Conservation (phyloP, 192 early-diverging fungal species). For the Coemansia sp. region DNA sequence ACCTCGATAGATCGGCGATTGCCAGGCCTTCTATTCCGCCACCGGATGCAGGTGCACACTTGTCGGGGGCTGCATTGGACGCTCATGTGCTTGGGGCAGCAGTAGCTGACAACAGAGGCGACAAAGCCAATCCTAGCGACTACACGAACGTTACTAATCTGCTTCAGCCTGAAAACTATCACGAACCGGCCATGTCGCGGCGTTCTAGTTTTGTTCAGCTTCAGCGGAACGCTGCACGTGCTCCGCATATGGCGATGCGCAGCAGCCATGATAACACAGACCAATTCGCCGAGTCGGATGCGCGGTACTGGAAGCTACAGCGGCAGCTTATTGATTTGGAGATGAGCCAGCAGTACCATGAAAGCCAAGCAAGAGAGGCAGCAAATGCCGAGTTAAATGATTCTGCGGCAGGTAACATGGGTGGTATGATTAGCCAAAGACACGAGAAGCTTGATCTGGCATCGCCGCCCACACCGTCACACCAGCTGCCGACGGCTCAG, state of each 20-base stretch:
- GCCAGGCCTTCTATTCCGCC: not conserved
- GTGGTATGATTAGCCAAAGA: not conserved
- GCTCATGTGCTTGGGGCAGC: not conserved
- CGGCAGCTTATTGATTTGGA: slow-evolving; percentile 52
- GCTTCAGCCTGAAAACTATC: slow-evolving; percentile 44
- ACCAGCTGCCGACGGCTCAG: slow-evolving; percentile 1
- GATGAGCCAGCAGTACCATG: slow-evolving; percentile 37
- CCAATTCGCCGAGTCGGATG: slow-evolving; percentile 50
- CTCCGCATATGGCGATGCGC: slow-evolving; percentile 13
- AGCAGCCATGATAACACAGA: slow-evolving; percentile 13
- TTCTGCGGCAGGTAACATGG: not conserved
- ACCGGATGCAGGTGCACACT: not conserved
- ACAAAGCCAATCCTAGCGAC: not conserved
- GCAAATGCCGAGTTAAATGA: not conserved
- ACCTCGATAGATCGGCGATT: not conserved
- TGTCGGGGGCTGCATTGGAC: not conserved
- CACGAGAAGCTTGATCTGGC: slow-evolving; percentile 19
- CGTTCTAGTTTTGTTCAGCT: slow-evolving; percentile 48
- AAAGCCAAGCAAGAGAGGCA: not conserved
- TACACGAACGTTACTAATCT: slow-evolving; percentile 16
- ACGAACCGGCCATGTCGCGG: slow-evolving; percentile 43
- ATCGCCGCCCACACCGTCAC: slow-evolving; percentile 45
- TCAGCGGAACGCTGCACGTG: slow-evolving; percentile 24
- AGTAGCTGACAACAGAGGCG: not conserved
- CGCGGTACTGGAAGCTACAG: slow-evolving; percentile 51